Percentiles rank a stretch among this genome's conserved stretches.
Conservation (phyloP, 768 basidiomycete species). For the Tubosaeta sp. region DNA sequence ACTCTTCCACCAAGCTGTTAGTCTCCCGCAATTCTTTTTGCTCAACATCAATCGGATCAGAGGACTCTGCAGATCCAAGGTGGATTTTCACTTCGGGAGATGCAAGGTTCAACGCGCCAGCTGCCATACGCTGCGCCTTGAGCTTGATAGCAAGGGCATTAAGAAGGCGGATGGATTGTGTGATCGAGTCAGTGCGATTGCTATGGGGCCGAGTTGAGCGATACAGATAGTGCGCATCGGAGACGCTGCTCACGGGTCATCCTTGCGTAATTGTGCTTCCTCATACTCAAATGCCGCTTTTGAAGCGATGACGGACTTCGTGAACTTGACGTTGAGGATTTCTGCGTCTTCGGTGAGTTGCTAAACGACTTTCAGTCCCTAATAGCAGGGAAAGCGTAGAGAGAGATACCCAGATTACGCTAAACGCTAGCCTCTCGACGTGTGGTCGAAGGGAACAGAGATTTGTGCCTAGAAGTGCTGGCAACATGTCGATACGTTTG, state of each 20-base stretch:
- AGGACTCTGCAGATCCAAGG: conserved; percentile 86
- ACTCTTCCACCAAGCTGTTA: conserved; percentile 96
- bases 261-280: conserved; percentile 91
- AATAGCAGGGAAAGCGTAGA: neutral
- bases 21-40: conserved; percentile 92
- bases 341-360: conserved; percentile 86
- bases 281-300: conserved; percentile 97
- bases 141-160: conserved; percentile 84
- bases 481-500: conserved; percentile 98
- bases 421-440: conserved; percentile 94
- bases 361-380: conserved; percentile 37
- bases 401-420: conserved; percentile 80
- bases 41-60: conserved; percentile 95
- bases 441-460: conserved; percentile 88
- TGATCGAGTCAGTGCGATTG: conserved; percentile 73
- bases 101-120: conserved; percentile 96
- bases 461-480: conserved; percentile 89
- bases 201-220: conserved; percentile 23
- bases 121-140: conserved; percentile 81
- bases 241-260: conserved; percentile 65
- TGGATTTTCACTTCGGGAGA: conserved; percentile 99
- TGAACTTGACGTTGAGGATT: conserved; percentile 86
- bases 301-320: conserved; percentile 94
- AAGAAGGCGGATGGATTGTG: conserved; percentile 81
- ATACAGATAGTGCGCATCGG: neutral